phyloP scores from a whole-genome alignment of 108 stramenopile genomes.

The Discostella pseudostelligera region DNA sequence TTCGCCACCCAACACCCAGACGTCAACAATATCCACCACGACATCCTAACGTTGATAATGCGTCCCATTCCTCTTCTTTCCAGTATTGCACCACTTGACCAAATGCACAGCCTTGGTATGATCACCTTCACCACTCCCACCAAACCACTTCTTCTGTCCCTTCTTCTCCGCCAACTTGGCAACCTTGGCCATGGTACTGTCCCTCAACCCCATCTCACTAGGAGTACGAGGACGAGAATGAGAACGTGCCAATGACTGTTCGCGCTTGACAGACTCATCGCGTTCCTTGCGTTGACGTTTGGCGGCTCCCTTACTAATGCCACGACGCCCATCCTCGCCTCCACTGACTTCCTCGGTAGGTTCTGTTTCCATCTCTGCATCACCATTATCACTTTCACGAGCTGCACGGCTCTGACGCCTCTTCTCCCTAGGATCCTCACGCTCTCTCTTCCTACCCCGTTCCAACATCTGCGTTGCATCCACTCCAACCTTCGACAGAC shows the following conservation, averaged over 20 bases:
- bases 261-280: slow-evolving; percentile 55
- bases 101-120: slow-evolving; percentile 85
- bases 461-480: slow-evolving; percentile 71
- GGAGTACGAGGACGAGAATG: slow-evolving; percentile 82
- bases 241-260: slow-evolving; percentile 63
- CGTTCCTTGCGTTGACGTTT: slow-evolving; percentile 72
- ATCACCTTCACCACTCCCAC: slow-evolving; percentile 83
- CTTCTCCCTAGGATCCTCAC: slow-evolving; percentile 60
- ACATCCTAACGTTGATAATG: slow-evolving; percentile 48
- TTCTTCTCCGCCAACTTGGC: slow-evolving; percentile 72
- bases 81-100: slow-evolving; percentile 92
- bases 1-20: too few species aligned
- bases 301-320: slow-evolving; percentile 63
- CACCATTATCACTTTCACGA: slow-evolving; percentile 8
- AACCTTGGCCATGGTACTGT: slow-evolving; percentile 56
- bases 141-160: slow-evolving; percentile 67
- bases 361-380: slow-evolving; percentile 37
- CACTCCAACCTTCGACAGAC: slow-evolving; percentile 70
- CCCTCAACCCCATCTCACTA: slow-evolving; percentile 77
- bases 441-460: slow-evolving; percentile 63
- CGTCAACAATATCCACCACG: background rate
- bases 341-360: slow-evolving; percentile 30
- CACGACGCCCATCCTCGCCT: slow-evolving; percentile 25
- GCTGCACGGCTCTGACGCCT: slow-evolving; percentile 49
- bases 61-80: slow-evolving; percentile 91